Base-by-base conservation (phyloP, 345 rosid species). In the Streptanthus diversifolius region DNA sequence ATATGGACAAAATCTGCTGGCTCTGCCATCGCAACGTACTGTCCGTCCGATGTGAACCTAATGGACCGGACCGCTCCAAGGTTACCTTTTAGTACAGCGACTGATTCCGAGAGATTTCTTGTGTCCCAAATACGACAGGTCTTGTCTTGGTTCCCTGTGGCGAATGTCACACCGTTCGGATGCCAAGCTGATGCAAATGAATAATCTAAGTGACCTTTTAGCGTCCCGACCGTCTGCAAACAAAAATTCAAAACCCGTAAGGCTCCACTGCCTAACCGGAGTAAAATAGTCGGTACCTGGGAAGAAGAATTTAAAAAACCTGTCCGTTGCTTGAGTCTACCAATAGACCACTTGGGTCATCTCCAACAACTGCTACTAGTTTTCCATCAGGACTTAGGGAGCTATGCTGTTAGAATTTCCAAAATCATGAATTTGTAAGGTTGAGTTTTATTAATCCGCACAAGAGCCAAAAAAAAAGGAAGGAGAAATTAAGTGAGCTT, bases 141-240 rank as follows among this genome's bases (percentile, higher is more conserved):
- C 79, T 85, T 90, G 77, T 90, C 96, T 69, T 90, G 96, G 79
- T 88, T 90, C 47, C 96, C 93, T 2, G 96, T 90, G 8, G 91
- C 88, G 54, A 90, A 86, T n/a, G 84, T 85, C 68, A 80, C 78
- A 25, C 96, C 93, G 30, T 86, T 77, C 0, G 93, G 96, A 80
- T 88, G 83, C 91, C 96, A 90, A 41, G 90, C 90, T 0, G 96
- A 88, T 68, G 96, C 91, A 82, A 90, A 90, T 1, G 96, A 90
- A 82, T 59, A 88, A 51, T 90, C 93, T 74, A 86, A 47, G 71
- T 90, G 96, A 56, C 93, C 96, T 5, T 41, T 71, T 51, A 90
- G 71, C 3, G 83, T 69, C 54, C 65, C 71, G 3, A 86, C 62
- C 3, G 82, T 80, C 93, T 90, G 83, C 68, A 61, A 44, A 63